Evolutionary conservation across 2,329 filamentous ascomycete species (phyloP).

Genomic region (Aspergillus tubingensis): DNA sequence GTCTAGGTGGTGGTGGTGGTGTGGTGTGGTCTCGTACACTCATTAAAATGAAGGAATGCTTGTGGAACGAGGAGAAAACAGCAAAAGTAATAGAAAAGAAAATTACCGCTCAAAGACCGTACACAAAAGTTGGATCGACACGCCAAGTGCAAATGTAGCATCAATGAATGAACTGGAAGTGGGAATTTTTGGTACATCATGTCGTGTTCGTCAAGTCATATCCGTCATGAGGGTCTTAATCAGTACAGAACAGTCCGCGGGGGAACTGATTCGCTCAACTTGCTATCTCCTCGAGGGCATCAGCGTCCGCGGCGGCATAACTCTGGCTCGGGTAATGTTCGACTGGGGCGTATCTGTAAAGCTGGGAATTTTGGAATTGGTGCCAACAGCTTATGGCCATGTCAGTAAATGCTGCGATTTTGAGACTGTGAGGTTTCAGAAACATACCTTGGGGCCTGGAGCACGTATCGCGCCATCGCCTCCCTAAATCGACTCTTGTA

Average conservation of each 20-base stretch:
- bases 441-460: slow-evolving; percentile 52
- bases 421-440: not conserved
- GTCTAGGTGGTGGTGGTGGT: not conserved
- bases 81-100: not conserved
- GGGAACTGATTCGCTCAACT: not conserved
- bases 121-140: not conserved
- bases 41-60: not conserved
- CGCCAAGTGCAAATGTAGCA: not conserved
- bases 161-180: not conserved
- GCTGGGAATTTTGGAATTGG: slow-evolving; percentile 42
- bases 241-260: not conserved
- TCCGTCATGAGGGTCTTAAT: not conserved
- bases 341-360: slow-evolving; percentile 32
- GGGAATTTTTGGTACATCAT: slow-evolving; percentile 2
- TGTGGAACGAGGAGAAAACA: not conserved
- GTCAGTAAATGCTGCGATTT: slow-evolving; percentile 1
- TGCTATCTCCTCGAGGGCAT: slow-evolving; percentile 21
- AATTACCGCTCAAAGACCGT: not conserved
- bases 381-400: slow-evolving; percentile 45
- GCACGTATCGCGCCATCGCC: slow-evolving; percentile 85
- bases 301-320: slow-evolving; percentile 23
- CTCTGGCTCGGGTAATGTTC: slow-evolving; percentile 25
- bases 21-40: not conserved
- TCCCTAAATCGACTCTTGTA: slow-evolving; percentile 95
- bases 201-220: slow-evolving; percentile 16